phyloP scores from a whole-genome alignment of 208 protist species.

The Paratrypanosoma confusum region DNA sequence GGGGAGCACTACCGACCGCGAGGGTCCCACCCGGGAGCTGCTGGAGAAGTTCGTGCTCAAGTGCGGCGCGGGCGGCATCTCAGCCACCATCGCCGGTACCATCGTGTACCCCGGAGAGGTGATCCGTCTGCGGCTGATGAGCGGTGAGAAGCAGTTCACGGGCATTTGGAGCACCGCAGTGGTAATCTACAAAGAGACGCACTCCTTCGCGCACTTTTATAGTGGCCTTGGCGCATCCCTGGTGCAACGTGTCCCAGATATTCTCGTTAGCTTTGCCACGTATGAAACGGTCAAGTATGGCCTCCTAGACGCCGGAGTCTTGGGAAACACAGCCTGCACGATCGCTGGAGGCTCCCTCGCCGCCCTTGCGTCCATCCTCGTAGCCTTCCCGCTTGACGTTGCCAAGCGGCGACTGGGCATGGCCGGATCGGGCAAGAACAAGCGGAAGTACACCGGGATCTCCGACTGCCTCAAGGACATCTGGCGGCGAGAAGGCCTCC shows the following conservation, averaged over 20 bases:
- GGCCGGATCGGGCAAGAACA: conserved; percentile 57
- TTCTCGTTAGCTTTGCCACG: conserved; percentile 76
- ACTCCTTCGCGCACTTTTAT: conserved; percentile 77
- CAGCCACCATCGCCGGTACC: conserved; percentile 65
- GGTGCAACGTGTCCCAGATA: conserved; percentile 79
- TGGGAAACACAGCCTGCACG: conserved; percentile 39
- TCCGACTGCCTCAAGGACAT: conserved; percentile 48
- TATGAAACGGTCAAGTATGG: conserved; percentile 84
- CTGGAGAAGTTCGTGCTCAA: conserved; percentile 78
- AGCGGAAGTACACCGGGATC: conserved; percentile 51
- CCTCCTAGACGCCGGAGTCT: conserved; percentile 25
- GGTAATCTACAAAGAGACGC: conserved; percentile 59
- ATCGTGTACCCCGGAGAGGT: conserved; percentile 80
- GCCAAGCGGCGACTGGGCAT: conserved; percentile 81
- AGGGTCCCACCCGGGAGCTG: conserved; percentile 9
- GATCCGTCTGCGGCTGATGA: conserved; percentile 84
- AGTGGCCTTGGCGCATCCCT: conserved; percentile 71
- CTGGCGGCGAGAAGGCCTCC: conserved; percentile 60
- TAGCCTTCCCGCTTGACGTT: conserved; percentile 78
- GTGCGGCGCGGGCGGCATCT: conserved; percentile 75
- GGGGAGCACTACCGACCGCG: neutral
- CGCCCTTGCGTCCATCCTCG: conserved; percentile 57
- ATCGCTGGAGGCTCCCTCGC: conserved; percentile 49
- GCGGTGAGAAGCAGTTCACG: conserved; percentile 50
- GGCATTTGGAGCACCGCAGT: conserved; percentile 47